phyloP scores from a whole-genome alignment of 441 rosid genomes.

The Gossypium aridum region DNA sequence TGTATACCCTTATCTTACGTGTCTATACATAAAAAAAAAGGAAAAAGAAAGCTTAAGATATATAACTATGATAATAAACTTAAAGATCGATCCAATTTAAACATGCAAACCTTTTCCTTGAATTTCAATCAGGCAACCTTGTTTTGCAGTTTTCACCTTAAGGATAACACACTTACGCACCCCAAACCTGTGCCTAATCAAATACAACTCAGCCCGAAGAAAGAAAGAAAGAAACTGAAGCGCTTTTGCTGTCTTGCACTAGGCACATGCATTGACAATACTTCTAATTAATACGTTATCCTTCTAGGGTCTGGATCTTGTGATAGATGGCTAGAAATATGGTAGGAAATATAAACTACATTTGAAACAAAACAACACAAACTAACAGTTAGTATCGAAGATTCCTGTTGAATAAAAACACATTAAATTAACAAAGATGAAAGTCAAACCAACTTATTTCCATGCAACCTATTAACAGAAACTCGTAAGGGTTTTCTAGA shows the following conservation, averaged over 20 bases:
- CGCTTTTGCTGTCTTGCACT: neutral
- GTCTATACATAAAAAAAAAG: no score
- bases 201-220: neutral
- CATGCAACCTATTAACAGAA: neutral
- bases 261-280: neutral
- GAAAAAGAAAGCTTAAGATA: no score
- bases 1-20: no score
- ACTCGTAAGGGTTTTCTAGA: neutral
- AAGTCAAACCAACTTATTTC: neutral
- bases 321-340: neutral
- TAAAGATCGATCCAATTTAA: no score
- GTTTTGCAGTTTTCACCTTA: no score
- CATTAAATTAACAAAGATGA: neutral
- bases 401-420: neutral
- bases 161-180: no score
- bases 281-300: neutral
- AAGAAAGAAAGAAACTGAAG: neutral
- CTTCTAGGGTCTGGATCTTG: neutral
- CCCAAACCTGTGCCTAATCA: neutral
- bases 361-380: neutral
- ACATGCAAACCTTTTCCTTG: no score
- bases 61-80: no score
- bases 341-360: neutral
- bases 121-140: no score
- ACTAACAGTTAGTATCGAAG: neutral